Evolutionary conservation across 1,284 basidiomycete genomes (phyloP).

Genomic region (Trametes pubescens): DNA sequence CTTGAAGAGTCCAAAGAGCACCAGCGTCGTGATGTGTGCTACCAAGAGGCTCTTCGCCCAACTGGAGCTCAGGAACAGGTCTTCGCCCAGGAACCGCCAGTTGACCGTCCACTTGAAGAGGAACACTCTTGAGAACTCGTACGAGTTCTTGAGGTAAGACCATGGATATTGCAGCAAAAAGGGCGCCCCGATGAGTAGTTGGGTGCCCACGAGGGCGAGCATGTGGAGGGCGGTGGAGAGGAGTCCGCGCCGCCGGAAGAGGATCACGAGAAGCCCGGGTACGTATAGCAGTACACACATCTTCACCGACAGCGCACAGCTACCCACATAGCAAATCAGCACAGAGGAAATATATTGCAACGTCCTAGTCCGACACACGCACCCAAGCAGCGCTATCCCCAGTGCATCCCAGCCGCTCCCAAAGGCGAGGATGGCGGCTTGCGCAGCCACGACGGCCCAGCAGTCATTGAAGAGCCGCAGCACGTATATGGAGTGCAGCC

Average conservation of each 20-base stretch:
- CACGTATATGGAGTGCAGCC: conserved; percentile 93
- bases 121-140: conserved; percentile 90
- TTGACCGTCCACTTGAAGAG: conserved; percentile 98
- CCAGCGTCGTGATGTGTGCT: conserved; percentile 69
- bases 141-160: conserved; percentile 82
- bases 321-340: conserved; percentile 43
- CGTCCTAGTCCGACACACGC: conserved; percentile 37
- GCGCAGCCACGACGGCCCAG: conserved; percentile 75
- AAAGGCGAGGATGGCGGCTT: conserved; percentile 69
- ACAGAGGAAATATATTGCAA: neutral
- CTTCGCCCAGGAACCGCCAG: conserved; percentile 89
- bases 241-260: conserved; percentile 80
- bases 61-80: conserved; percentile 70
- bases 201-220: conserved; percentile 59
- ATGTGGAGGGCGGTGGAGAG: conserved; percentile 62
- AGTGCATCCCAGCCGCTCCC: conserved; percentile 65
- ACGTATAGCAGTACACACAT: conserved; percentile 97
- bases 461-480: conserved; percentile 97
- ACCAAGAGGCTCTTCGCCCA: conserved; percentile 75
- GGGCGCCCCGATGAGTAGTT: conserved; percentile 73
- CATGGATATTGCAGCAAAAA: conserved; percentile 72
- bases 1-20: conserved; percentile 73
- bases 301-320: conserved; percentile 90
- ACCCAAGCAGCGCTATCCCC: conserved; percentile 81
- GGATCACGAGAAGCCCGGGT: conserved; percentile 84